These are phyloP conservation scores for Glycine soja DNA, from an alignment of 306 rosid genomes.

Conservation along the genomic window DNA sequence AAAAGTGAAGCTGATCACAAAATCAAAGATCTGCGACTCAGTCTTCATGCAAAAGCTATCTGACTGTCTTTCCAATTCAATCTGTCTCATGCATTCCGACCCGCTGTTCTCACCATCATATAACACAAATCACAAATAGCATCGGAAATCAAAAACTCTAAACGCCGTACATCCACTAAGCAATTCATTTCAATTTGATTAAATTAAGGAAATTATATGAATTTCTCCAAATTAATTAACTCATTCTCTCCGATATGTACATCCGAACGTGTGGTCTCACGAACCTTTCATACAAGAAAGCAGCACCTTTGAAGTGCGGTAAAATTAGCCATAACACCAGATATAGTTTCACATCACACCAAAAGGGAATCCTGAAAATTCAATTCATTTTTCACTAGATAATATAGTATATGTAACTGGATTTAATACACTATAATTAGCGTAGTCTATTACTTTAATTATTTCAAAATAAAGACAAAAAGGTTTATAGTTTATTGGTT, in stretches of 20 bases:
- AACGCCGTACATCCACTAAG: background rate
- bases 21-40: background rate
- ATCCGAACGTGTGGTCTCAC: conserved; percentile 63
- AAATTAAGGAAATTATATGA: background rate
- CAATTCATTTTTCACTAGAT: background rate
- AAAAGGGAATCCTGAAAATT: conserved; percentile 74
- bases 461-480: too few species aligned
- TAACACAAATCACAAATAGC: background rate
- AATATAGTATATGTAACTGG: too few species aligned
- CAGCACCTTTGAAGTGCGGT: conserved; percentile 93
- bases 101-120: conserved; percentile 32
- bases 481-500: too few species aligned
- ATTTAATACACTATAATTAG: too few species aligned
- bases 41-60: conserved; percentile 6
- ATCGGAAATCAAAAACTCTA: conserved; percentile 4
- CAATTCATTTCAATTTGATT: conserved; percentile 6
- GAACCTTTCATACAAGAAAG: conserved; percentile 78
- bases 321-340: conserved; percentile 86
- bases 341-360: conserved; percentile 75
- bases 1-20: conserved; percentile 19
- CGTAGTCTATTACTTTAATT: too few species aligned
- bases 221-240: conserved; percentile 1
- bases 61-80: too few species aligned
- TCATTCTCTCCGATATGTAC: conserved; percentile 49
- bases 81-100: conserved; percentile 46